These are phyloP conservation scores for Biscutella laevigata DNA, from an alignment of 441 rosid genomes.

Conservation along the genomic window DNA sequence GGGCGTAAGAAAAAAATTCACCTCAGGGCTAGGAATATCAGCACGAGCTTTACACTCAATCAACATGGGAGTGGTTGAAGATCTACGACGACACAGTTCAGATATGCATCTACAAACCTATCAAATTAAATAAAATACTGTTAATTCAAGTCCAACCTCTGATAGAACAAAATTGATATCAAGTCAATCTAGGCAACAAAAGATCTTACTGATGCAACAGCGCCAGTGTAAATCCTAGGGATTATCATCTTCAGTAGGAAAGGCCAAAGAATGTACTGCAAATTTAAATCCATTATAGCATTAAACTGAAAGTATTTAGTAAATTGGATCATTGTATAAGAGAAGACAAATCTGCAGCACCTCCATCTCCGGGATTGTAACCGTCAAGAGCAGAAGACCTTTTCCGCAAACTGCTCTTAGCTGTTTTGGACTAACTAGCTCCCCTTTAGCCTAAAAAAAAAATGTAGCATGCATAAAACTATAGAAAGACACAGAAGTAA, in stretches of 20 bases:
- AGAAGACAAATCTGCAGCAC: slow-evolving; percentile 31
- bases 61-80: slow-evolving; percentile 51
- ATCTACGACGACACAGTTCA: slow-evolving; percentile 71
- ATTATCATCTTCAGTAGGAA: slow-evolving; percentile 82
- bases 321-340: neutral
- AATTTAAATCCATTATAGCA: slow-evolving; percentile 12
- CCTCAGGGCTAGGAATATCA: slow-evolving; percentile 91
- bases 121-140: slow-evolving; percentile 3
- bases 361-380: slow-evolving; percentile 97
- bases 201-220: slow-evolving; percentile 69
- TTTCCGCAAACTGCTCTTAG: slow-evolving; percentile 83
- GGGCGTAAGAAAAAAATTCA: slow-evolving; percentile 22
- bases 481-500: neutral
- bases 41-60: slow-evolving; percentile 75
- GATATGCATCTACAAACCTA: slow-evolving; percentile 99
- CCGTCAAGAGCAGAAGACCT: slow-evolving; percentile 87
- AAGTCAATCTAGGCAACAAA: neutral
- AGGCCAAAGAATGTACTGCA: slow-evolving; percentile 97
- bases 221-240: slow-evolving; percentile 68
- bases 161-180: neutral
- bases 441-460: slow-evolving; percentile 50
- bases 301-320: neutral
- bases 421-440: slow-evolving; percentile 45
- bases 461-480: neutral
- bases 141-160: neutral